phyloP scores from a whole-genome alignment of 805 yeast species.

The Suhomyces sp. region DNA sequence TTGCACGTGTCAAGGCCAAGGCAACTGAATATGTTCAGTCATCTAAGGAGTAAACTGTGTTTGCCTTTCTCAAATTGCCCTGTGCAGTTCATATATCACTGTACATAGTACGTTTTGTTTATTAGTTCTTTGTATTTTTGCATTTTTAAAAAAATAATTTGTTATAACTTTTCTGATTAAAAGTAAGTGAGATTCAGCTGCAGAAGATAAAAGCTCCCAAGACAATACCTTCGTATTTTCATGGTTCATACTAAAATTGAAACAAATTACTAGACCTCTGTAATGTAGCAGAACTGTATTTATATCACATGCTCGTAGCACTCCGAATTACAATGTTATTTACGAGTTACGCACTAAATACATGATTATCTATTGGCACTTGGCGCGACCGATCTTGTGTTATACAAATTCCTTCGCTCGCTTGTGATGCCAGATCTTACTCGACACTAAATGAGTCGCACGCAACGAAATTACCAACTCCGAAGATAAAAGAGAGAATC shows the following conservation, averaged over 20 bases:
- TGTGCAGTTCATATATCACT: neutral
- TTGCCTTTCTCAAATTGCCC: neutral
- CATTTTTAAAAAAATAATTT: neutral
- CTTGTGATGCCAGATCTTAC: neutral
- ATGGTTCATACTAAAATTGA: too few relatives aligned
- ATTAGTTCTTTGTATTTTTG: slow-evolving; percentile 1
- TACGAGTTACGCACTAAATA: neutral
- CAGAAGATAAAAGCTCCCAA: too few relatives aligned
- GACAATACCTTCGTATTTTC: too few relatives aligned
- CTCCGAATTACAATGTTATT: neutral
- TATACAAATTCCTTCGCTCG: neutral
- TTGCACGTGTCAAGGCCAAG: slow-evolving; percentile 84
- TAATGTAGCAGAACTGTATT: too few relatives aligned
- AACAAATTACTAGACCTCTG: too few relatives aligned
- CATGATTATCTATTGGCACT: neutral
- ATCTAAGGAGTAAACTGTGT: slow-evolving; percentile 6
- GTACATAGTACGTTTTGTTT: slow-evolving; percentile 1
- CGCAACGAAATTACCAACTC: neutral
- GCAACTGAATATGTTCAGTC: slow-evolving; percentile 72
- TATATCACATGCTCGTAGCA: neutral
- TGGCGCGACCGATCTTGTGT: neutral
- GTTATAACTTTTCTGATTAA: too few relatives aligned
- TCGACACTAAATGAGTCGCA: neutral
- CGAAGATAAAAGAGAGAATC: neutral
- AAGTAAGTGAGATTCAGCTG: neutral